Evolutionary conservation across 2,329 filamentous ascomycete genomes (phyloP), one percentile per base, ranked within the genome.

Genomic region (Phialophora chinensis): DNA sequence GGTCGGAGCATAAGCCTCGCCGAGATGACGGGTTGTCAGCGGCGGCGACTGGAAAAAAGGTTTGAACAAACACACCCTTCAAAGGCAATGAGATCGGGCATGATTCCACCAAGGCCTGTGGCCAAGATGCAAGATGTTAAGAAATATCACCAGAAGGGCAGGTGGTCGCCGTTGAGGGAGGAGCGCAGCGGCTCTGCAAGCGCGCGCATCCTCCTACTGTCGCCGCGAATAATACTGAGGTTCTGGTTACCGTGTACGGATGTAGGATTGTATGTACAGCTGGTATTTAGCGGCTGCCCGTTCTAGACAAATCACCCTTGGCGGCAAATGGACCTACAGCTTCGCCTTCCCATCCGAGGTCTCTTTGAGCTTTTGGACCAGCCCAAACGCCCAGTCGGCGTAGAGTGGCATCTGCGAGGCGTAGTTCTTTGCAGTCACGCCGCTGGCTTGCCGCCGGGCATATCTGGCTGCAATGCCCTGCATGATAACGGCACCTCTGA

Each of bases 401-500:
- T 94, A 87, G 25, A 91, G 88, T 54, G 82, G 84, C 79, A 91
- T 88, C 77, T 87, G 86, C 63, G 81, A 81, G 1, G 85, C 92
- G 78, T 96, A 91, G 50, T 88, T 84, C 72, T 84, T 86, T 6
- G 95, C 95, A 76, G 90, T 87, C 65, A 87, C 90, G 77, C 92
- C 97, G 79, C 93, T 97, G 44, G 95, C 95, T 84, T 98, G 94
- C 57, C 94, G 83, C 56, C 86, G 81, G 29, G 95, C 95, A 77
- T 91, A 91, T 70, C 95, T 83, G 58, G 95, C 95, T 57, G 93
- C 93, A 76, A 99, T 98, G 2, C 95, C 95, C 82, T 99, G 95
- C 89, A 83, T 87, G 75, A 89, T 89, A 49, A 89, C 82, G 27
- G 84, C 82, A 38, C 81, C 83, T 57, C 87, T 80, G 74, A 88